Conservation (phyloP, 371 early-diverging fungal genomes). For the Saksenaea oblongispora region DNA sequence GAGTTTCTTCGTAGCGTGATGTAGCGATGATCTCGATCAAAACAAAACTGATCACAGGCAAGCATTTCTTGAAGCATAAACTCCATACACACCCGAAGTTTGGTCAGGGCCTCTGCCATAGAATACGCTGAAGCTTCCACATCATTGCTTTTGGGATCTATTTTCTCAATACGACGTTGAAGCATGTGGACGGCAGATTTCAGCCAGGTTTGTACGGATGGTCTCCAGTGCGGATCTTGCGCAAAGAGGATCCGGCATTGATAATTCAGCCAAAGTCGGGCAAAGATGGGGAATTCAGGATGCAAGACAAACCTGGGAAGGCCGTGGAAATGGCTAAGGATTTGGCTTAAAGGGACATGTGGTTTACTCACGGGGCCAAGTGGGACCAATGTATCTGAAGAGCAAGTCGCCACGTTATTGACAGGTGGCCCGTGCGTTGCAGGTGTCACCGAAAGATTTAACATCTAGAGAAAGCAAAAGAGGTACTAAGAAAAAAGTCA, state of each 20-base stretch:
- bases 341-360: constrained; percentile 8
- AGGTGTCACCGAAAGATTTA: not conserved
- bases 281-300: constrained; percentile 21
- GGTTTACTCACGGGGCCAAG: not conserved
- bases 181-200: not conserved
- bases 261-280: constrained; percentile 27
- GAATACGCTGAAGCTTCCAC: constrained; percentile 7
- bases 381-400: not conserved
- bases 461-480: constrained; percentile 1
- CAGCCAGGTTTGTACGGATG: constrained; percentile 17
- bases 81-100: constrained; percentile 22
- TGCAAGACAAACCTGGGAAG: constrained; percentile 26
- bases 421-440: not conserved
- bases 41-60: constrained; percentile 19
- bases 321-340: constrained; percentile 32
- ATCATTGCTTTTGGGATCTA: not conserved
- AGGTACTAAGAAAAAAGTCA: not conserved
- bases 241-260: constrained; percentile 21
- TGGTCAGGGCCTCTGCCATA: constrained; percentile 25
- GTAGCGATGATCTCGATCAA: not conserved
- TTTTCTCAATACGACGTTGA: constrained; percentile 12
- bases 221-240: constrained; percentile 11
- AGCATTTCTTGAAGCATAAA: constrained; percentile 16
- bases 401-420: not conserved
- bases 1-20: no score